These are phyloP conservation scores for Phoma herbarum DNA, from an alignment of 2,329 filamentous ascomycete species.

Conservation along the genomic window DNA sequence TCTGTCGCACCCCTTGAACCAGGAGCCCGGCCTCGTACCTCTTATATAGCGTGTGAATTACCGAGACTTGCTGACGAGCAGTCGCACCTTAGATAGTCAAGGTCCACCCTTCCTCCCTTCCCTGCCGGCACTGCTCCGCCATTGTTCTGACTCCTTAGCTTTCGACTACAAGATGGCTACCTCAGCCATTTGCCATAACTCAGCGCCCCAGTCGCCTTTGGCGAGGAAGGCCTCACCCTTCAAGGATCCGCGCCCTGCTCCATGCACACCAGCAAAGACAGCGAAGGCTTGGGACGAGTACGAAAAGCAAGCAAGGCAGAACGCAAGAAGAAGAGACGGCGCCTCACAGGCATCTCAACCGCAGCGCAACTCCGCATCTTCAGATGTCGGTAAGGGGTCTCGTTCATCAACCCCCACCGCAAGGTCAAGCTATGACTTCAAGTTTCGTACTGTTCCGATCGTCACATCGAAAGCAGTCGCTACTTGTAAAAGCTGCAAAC, in stretches of 20 bases:
- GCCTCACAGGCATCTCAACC: slow-evolving; percentile 25
- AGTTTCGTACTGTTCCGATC: slow-evolving; percentile 26
- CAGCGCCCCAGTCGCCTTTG: slow-evolving; percentile 34
- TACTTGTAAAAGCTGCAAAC: slow-evolving; percentile 44
- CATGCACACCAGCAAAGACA: slow-evolving; percentile 39
- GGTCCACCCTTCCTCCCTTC: slow-evolving; percentile 28
- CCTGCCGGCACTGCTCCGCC: slow-evolving; percentile 21
- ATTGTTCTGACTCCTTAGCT: slow-evolving; percentile 19
- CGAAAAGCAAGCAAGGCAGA: slow-evolving; percentile 44
- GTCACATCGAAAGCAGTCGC: slow-evolving; percentile 34
- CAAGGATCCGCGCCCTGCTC: slow-evolving; percentile 40
- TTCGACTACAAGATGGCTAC: slow-evolving; percentile 20
- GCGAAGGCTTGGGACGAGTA: slow-evolving; percentile 49
- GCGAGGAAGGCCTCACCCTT: slow-evolving; percentile 39
- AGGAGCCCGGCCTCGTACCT: slow-evolving; percentile 38
- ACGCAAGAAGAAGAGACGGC: slow-evolving; percentile 40
- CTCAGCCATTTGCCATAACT: slow-evolving; percentile 29
- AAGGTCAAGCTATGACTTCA: slow-evolving; percentile 41
- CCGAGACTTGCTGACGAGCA: slow-evolving; percentile 41
- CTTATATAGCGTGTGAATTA: slow-evolving; percentile 44
- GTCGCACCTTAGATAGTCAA: slow-evolving; percentile 32
- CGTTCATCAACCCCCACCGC: slow-evolving; percentile 19
- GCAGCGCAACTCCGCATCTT: slow-evolving; percentile 31
- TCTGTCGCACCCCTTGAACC: slow-evolving; percentile 46
- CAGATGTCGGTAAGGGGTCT: slow-evolving; percentile 28